Evolutionary conservation across 331 rosid species (phyloP), one percentile per base, ranked within the genome.

Genomic region (Prunus yedoensis): DNA sequence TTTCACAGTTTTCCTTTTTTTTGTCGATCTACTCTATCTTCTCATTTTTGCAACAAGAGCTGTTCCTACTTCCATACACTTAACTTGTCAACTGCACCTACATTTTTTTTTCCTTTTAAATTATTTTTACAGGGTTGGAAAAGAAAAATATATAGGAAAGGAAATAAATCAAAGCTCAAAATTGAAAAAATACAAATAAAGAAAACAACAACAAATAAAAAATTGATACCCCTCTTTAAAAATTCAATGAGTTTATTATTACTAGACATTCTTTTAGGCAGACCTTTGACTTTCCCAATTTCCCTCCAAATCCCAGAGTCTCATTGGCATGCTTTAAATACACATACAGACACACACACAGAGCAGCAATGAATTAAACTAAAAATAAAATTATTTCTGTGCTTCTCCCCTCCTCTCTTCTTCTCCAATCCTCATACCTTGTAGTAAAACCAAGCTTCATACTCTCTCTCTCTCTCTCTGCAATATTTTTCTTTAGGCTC

Each of bases 211-310:
- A 15, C 11, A 13, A 38, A 65, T 28, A 65, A 65, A 65, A 35
- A 32, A 35, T n/a, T 66, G 28, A 41, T 45, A 3, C 4, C 52
- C 17, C 15, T 16, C 11, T 50, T 0, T 2, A 5, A 62, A 28
- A 28, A 62, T 2, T 23, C 10, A 62, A 32, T 15, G 16, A 62
- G 32, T 62, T 62, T 2, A 1, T 70, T 13, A 16, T 28, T 4
- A 23, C 50, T 21, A 1, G 10, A 56, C 15, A 67, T 32, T 69
- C 1, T 61, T 23, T 57, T 10, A 8, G 10, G 11, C 21, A 17
- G 54, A 27, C 82, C 47, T 15, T 78, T 78, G 74, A 77, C 79
- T 51, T 74, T 61, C 78, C 77, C 57, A 10, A 50, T 66, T 64
- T 65, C 51, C 83, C 77, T 79, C 73, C 61, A 65, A 72, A 61